phyloP scores from a whole-genome alignment of 495 filamentous ascomycete genomes.

The Saxispiralis lemnorum region DNA sequence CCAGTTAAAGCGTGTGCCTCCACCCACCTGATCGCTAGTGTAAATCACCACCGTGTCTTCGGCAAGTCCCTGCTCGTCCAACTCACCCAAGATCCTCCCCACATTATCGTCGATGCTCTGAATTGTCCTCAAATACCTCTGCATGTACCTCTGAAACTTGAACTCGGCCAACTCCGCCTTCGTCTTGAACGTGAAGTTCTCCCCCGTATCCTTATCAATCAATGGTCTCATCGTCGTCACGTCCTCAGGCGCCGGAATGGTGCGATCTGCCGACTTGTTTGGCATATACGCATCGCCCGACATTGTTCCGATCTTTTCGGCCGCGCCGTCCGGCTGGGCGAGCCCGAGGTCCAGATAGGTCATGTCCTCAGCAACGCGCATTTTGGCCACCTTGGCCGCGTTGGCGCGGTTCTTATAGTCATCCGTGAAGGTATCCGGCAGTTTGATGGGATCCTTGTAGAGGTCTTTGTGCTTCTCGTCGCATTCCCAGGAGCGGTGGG shows the following conservation, averaged over 20 bases:
- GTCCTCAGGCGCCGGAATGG: constrained; percentile 23
- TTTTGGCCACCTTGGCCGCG: constrained; percentile 26
- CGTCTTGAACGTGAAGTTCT: constrained; percentile 24
- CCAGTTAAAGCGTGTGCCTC: neutral
- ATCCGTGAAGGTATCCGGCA: constrained; percentile 29
- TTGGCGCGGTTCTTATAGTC: constrained; percentile 30
- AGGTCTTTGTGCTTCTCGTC: constrained; percentile 25
- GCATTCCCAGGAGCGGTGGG: constrained; percentile 30
- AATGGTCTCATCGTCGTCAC: constrained; percentile 12
- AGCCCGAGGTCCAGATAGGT: constrained; percentile 29
- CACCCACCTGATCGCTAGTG: constrained; percentile 21
- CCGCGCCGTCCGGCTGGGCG: constrained; percentile 28
- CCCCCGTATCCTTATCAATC: constrained; percentile 26
- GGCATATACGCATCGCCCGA: constrained; percentile 1
- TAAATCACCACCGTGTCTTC: constrained; percentile 30
- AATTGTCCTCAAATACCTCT: constrained; percentile 30
- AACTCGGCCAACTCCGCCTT: constrained; percentile 26
- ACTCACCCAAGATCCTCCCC: constrained; percentile 26
- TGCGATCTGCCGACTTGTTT: constrained; percentile 15
- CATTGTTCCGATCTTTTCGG: constrained; percentile 17
- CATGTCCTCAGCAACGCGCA: constrained; percentile 28
- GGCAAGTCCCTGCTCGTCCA: constrained; percentile 22
- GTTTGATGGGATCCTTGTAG: constrained; percentile 23
- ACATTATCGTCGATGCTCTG: constrained; percentile 30
- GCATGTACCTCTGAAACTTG: constrained; percentile 34